phyloP scores from a whole-genome alignment of 192 early-diverging fungal species.

The Coemansia asiatica region DNA sequence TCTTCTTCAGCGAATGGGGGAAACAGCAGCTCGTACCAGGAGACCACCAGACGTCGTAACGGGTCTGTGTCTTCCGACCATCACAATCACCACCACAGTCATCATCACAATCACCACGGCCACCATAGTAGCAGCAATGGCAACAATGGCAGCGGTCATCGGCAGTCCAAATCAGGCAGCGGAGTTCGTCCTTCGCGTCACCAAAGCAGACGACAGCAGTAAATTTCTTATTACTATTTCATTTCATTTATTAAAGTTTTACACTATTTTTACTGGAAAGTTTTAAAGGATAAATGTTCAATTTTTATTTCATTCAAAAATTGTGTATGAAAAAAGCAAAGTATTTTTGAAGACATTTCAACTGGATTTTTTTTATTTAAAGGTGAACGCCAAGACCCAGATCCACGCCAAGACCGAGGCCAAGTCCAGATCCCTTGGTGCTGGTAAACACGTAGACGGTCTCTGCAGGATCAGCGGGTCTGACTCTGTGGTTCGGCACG shows the following conservation, averaged over 20 bases:
- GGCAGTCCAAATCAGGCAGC: constrained; percentile 19
- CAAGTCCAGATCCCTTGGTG: constrained; percentile 1
- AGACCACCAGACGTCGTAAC: constrained; percentile 19
- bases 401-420: constrained; percentile 17
- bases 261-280: not conserved
- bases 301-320: not conserved
- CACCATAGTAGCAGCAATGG: not conserved
- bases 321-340: no score
- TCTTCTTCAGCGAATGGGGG: constrained; percentile 5
- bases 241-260: constrained; percentile 8
- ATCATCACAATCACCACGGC: constrained; percentile 7
- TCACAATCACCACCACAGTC: constrained; percentile 11
- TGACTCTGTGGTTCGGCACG: not conserved
- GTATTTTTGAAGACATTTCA: no score
- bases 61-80: constrained; percentile 11
- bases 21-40: not conserved
- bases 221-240: not conserved
- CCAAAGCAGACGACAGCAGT: constrained; percentile 44
- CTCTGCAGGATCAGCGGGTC: not conserved
- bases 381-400: constrained; percentile 31
- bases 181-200: constrained; percentile 43
- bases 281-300: constrained; percentile 2
- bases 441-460: not conserved
- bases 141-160: constrained; percentile 14
- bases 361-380: no score